Evolutionary conservation across 352 stramenopile species (phyloP).

Genomic region (Phytophthora palmivora): DNA sequence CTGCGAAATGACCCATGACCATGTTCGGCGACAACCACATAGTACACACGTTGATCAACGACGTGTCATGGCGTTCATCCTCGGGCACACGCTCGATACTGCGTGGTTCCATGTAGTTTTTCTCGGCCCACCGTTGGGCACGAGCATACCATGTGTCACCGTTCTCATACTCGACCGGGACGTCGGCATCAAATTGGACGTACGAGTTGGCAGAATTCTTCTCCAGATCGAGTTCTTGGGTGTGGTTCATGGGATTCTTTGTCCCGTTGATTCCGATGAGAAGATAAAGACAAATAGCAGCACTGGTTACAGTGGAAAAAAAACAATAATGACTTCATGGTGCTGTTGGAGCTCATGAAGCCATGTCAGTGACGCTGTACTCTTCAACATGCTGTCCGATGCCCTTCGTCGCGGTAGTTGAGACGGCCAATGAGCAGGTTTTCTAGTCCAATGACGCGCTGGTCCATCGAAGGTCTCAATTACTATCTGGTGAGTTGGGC

Average conservation of each 20-base stretch:
- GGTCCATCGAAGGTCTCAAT: slow-evolving; percentile 14
- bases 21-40: slow-evolving; percentile 39
- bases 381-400: slow-evolving; percentile 6
- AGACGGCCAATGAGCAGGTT: slow-evolving; percentile 23
- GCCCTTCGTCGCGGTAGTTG: not conserved
- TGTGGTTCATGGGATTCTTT: slow-evolving; percentile 14
- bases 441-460: slow-evolving; percentile 25
- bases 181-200: slow-evolving; percentile 26
- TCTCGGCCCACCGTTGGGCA: slow-evolving; percentile 31
- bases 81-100: slow-evolving; percentile 36
- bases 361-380: slow-evolving; percentile 3
- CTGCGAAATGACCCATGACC: slow-evolving; percentile 36
- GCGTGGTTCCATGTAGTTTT: slow-evolving; percentile 39
- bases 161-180: slow-evolving; percentile 32
- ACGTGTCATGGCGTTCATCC: slow-evolving; percentile 29
- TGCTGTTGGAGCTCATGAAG: not conserved
- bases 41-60: slow-evolving; percentile 26
- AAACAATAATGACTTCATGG: slow-evolving; percentile 11
- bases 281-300: slow-evolving; percentile 1
- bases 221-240: slow-evolving; percentile 29
- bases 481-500: slow-evolving; percentile 6
- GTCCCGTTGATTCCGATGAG: slow-evolving; percentile 6
- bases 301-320: not conserved
- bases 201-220: slow-evolving; percentile 34
- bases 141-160: slow-evolving; percentile 34